Base-by-base conservation (phyloP, 1,284 basidiomycete species). In the Cryptococcus amylolentus region DNA sequence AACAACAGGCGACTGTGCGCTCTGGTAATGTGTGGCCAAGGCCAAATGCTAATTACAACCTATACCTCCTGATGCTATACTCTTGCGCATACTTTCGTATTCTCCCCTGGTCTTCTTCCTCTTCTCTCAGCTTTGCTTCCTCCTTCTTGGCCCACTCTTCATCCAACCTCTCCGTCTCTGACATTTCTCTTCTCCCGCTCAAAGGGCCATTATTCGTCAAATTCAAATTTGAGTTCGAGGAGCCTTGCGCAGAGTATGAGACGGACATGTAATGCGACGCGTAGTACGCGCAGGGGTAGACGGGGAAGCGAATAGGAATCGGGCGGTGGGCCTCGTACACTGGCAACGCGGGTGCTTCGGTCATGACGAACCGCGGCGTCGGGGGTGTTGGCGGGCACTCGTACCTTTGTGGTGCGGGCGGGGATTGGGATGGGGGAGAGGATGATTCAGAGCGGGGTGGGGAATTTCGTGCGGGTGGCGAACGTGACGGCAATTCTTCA, bases 131-230 rank as follows among this genome's bases (percentile, higher is more conserved):
- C 43, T 46, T 35, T 44, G 27, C 20, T 20, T 54, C 44, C 12
- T 56, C 37, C 38, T 38, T 42, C 35, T 48, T 40, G 5, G 26
- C 23, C 44, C 42, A 23, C 35, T 54, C 44, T 18, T 54, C 43
- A 26, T 37, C 44, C 52, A 44, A 16, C 31, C 39, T 27, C 14
- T 48, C 37, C 20, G 37, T 14, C 41, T 55, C 27, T 6, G n/a
- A n/a, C 6, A 23, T 4, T n/a, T n/a, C 46, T 26, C 46, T 35
- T 12, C 16, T 48, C 16, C 27, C 27, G 12, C 14, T 26, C 45
- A 46, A 9, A 46, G 45, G 45, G 10, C 10, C 7, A 35, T 35
- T 35, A 10, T 3, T 35, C 10, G 31, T 35, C 31, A 35, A 35
- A 10, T 10, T 8, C 5, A 5, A 35, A 5, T 6, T 7, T 10